Conservation (phyloP, 2,329 filamentous ascomycete species). For the Ophiostoma ips region DNA sequence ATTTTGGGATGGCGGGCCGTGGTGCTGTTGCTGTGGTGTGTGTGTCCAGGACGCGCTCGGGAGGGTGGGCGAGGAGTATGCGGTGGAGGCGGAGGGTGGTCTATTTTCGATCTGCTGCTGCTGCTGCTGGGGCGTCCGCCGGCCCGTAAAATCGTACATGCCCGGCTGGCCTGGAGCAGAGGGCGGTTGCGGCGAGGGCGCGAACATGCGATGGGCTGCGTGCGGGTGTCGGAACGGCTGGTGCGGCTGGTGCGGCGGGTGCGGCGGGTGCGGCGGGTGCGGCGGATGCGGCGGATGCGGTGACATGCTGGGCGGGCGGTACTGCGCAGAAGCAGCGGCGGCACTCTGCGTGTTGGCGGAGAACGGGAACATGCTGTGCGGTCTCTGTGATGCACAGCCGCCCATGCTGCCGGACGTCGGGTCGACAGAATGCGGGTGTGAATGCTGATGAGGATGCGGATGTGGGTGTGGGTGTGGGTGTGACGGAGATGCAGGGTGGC, state of each 20-base stretch:
- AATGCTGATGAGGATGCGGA: too few species aligned
- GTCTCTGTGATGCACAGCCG: neutral
- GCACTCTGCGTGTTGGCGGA: neutral
- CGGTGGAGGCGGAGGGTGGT: neutral
- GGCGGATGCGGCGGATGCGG: neutral
- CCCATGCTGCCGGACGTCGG: neutral
- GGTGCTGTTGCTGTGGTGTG: too few species aligned
- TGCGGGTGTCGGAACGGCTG: neutral
- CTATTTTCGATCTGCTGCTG: neutral
- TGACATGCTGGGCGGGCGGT: neutral
- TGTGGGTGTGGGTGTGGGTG: too few species aligned
- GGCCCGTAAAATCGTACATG: neutral
- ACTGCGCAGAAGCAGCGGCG: neutral
- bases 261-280: neutral
- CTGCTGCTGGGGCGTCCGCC: neutral
- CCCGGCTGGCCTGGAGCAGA: neutral
- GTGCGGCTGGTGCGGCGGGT: neutral
- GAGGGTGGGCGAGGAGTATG: neutral
- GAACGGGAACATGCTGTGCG: neutral
- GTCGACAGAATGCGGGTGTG: neutral
- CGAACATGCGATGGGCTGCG: neutral
- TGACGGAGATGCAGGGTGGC: neutral
- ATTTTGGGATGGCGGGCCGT: too few species aligned
- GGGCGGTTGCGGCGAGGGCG: neutral
- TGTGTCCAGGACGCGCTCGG: neutral